These are phyloP conservation scores for Salicornia ramosissima DNA, from an alignment of 148 eudicot genomes.

Conservation along the genomic window DNA sequence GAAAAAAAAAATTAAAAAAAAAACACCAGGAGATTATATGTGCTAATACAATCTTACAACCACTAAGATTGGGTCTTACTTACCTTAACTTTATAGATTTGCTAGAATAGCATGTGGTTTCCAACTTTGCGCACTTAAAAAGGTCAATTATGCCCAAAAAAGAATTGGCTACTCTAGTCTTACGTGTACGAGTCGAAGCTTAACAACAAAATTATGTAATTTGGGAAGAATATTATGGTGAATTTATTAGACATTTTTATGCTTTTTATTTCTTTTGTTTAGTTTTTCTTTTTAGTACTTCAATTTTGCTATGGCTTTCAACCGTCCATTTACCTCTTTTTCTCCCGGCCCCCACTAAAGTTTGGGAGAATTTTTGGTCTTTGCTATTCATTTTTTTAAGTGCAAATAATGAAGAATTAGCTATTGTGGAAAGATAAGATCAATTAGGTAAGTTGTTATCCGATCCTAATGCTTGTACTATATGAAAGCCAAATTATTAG, in stretches of 20 bases:
- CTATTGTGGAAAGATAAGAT: slow-evolving; percentile 16
- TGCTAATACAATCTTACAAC: background rate
- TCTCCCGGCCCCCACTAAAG: slow-evolving; percentile 3
- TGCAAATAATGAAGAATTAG: slow-evolving; percentile 19
- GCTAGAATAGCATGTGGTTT: slow-evolving; percentile 14
- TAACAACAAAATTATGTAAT: slow-evolving; percentile 6
- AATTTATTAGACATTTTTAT: slow-evolving; percentile 11
- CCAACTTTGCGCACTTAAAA: slow-evolving; percentile 12
- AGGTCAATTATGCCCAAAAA: slow-evolving; percentile 12
- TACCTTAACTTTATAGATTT: background rate
- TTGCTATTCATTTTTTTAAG: background rate
- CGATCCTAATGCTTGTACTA: slow-evolving; percentile 4
- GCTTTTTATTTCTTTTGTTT: background rate
- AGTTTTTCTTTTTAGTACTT: background rate
- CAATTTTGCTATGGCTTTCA: background rate
- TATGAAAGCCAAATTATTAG: background rate
- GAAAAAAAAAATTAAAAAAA: too few relatives aligned
- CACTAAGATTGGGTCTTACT: slow-evolving; percentile 10
- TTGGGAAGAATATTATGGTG: slow-evolving; percentile 13
- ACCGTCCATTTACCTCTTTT: slow-evolving; percentile 16
- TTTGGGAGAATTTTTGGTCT: slow-evolving; percentile 16
- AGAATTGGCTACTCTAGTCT: background rate
- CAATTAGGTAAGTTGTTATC: background rate
- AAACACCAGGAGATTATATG: too few relatives aligned
- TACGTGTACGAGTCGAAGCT: too few relatives aligned